These are phyloP conservation scores for Parmales sp. DNA, from an alignment of 108 stramenopile genomes.

Conservation along the genomic window DNA sequence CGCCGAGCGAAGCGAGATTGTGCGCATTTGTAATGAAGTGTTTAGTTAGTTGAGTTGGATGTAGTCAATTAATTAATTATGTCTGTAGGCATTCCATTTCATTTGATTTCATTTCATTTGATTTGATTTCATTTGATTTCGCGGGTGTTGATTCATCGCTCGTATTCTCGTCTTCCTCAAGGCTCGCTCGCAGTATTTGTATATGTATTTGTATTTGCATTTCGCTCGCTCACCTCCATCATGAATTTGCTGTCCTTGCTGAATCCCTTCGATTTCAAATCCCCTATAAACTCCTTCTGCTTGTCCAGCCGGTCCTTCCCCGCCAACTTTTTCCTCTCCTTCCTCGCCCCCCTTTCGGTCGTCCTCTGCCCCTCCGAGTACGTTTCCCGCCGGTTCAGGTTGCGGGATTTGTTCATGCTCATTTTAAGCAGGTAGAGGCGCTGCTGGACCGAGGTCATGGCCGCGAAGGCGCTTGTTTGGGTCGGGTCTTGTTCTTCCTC, in stretches of 20 bases:
- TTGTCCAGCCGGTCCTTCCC: conserved; percentile 39
- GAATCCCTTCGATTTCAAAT: conserved; percentile 18
- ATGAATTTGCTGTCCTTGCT: conserved; percentile 31
- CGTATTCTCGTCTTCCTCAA: background rate
- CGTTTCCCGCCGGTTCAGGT: conserved; percentile 66
- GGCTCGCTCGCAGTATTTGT: too few species aligned
- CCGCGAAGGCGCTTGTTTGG: background rate
- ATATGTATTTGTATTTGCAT: too few species aligned
- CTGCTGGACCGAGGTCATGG: conserved; percentile 39
- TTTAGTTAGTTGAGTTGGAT: background rate
- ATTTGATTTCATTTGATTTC: background rate
- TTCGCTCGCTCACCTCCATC: conserved; percentile 31
- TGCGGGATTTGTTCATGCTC: conserved; percentile 78
- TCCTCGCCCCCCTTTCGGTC: conserved; percentile 46
- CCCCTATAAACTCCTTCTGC: conserved; percentile 29
- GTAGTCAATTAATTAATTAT: background rate
- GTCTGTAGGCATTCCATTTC: background rate
- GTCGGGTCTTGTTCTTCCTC: conserved; percentile 10
- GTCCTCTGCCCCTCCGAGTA: conserved; percentile 57
- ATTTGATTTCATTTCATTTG: background rate
- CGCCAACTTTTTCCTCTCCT: conserved; percentile 34
- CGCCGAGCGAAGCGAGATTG: too few species aligned
- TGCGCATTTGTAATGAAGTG: too few species aligned
- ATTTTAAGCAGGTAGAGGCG: conserved; percentile 59
- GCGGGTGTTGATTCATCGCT: background rate